Evolutionary conservation across 2,329 filamentous ascomycete genomes (phyloP), one percentile per base, ranked within the genome.

Genomic region (Cladophialophora yegresii): DNA sequence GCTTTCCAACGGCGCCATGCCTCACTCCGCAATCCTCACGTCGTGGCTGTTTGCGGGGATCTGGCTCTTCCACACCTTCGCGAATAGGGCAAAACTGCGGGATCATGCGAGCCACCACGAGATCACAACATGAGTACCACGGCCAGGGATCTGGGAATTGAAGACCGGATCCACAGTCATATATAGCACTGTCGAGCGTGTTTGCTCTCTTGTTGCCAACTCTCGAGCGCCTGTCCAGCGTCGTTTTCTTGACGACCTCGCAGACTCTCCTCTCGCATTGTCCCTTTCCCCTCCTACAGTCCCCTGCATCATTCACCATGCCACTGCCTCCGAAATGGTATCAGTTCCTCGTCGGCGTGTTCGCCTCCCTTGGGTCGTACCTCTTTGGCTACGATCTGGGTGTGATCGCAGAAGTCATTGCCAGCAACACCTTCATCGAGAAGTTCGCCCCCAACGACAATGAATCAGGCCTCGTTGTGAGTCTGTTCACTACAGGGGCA

Each of bases 401-500:
- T 79, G 84, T 86, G 28, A 86, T 86, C 66, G 84, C 84, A 8
- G 83, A 83, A 68, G 84, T 83, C 56, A 82, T 86, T 62, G 75
- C 75, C n/a, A 74, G 75, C 60, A 62, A 72, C 8, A 77, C 75
- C 0, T 78, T 79, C 40, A 66, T 64, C 5, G 22, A 54, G 9
- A 76, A 73, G 54, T 79, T 78, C 54, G 59, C 67, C 2, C 57
- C 65, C 32, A 59, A 67, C 57, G 66, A 61, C 28, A 68, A 62
- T 3, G 58, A 67, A 40, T 87, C 83, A 43, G 89, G 89, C 59
- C 84, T 89, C 3, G 88, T 92, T 0, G 90, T 93, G 0, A 90
- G 89, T 1, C 82, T 92, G 64, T 93, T 93, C 75, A 93, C 90
- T 0, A 88, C 83, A 2, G 86, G 90, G 51, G 89, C 89, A 23